These are phyloP conservation scores for Maudiozyma humilis DNA, from an alignment of 1,139 yeast species.

Conservation along the genomic window DNA sequence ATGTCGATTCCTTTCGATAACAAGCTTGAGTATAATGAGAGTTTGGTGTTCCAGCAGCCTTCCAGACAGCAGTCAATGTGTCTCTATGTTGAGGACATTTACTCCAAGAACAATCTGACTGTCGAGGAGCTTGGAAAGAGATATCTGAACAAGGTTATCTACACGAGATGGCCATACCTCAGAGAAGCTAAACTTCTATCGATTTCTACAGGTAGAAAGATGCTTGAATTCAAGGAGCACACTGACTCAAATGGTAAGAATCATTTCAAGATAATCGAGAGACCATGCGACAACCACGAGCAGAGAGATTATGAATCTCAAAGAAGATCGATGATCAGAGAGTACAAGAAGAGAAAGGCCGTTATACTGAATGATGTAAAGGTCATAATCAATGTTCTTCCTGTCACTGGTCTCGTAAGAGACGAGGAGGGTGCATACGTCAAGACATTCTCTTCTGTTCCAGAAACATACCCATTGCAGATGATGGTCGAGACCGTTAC, in stretches of 20 bases:
- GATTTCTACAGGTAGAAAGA: slow-evolving; percentile 48
- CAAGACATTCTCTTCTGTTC: slow-evolving; percentile 50
- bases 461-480: slow-evolving; percentile 64
- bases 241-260: slow-evolving; percentile 24
- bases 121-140: slow-evolving; percentile 50
- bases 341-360: slow-evolving; percentile 47
- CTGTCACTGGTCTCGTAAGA: slow-evolving; percentile 74
- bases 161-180: slow-evolving; percentile 82
- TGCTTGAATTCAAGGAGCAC: slow-evolving; percentile 39
- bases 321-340: slow-evolving; percentile 32
- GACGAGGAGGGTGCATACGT: slow-evolving; percentile 65
- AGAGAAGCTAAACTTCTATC: slow-evolving; percentile 68
- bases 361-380: slow-evolving; percentile 46
- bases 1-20: slow-evolving; percentile 56
- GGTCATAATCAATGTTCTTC: slow-evolving; percentile 58
- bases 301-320: slow-evolving; percentile 36
- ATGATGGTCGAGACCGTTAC: slow-evolving; percentile 67
- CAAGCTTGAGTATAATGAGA: slow-evolving; percentile 50
- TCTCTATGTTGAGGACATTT: slow-evolving; percentile 49
- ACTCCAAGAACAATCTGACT: slow-evolving; percentile 37
- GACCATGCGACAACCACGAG: slow-evolving; percentile 40
- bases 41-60: slow-evolving; percentile 76
- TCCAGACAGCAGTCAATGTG: slow-evolving; percentile 78
- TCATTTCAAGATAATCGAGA: slow-evolving; percentile 32
- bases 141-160: slow-evolving; percentile 53